Percentiles rank a stretch among this genome's conserved stretches.
phyloP scores from a whole-genome alignment of 164 flowering plant species.

The Houttuynia cordata region DNA sequence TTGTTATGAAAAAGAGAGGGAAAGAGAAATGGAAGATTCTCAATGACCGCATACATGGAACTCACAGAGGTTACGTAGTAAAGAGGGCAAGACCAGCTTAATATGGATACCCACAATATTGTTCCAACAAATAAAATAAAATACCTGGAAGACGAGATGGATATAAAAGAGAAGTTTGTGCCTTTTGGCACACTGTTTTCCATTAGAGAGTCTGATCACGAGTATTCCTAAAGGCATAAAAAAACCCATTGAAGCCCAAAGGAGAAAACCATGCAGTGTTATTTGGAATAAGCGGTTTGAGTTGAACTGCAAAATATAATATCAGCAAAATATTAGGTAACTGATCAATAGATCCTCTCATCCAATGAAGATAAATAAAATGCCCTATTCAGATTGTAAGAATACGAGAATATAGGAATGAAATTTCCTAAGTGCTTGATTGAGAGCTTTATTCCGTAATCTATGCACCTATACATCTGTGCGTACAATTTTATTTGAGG shows the following conservation, averaged over 20 bases:
- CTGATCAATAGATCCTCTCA: neutral
- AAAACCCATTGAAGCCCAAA: slow-evolving; percentile 76
- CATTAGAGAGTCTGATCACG: slow-evolving; percentile 40
- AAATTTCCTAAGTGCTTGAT: neutral
- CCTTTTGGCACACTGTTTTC: slow-evolving; percentile 26
- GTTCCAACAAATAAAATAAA: too few relatives aligned
- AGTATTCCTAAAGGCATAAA: slow-evolving; percentile 74
- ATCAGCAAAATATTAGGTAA: neutral
- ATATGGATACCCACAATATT: too few relatives aligned
- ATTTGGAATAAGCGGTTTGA: slow-evolving; percentile 27
- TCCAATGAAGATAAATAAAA: too few relatives aligned
- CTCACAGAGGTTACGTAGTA: neutral
- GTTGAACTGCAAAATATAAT: slow-evolving; percentile 20
- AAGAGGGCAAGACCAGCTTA: neutral
- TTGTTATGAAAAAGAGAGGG: too few relatives aligned
- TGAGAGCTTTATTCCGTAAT: too few relatives aligned
- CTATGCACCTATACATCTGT: too few relatives aligned
- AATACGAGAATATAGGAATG: neutral
- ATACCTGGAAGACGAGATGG: slow-evolving; percentile 67
- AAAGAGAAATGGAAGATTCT: too few relatives aligned
- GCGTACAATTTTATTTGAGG: too few relatives aligned
- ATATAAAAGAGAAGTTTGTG: slow-evolving; percentile 44
- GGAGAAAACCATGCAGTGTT: slow-evolving; percentile 50
- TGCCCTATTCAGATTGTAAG: neutral
- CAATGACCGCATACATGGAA: too few relatives aligned